Conservation (phyloP, 2,329 filamentous ascomycete species). For the Pezicula carpinea region DNA sequence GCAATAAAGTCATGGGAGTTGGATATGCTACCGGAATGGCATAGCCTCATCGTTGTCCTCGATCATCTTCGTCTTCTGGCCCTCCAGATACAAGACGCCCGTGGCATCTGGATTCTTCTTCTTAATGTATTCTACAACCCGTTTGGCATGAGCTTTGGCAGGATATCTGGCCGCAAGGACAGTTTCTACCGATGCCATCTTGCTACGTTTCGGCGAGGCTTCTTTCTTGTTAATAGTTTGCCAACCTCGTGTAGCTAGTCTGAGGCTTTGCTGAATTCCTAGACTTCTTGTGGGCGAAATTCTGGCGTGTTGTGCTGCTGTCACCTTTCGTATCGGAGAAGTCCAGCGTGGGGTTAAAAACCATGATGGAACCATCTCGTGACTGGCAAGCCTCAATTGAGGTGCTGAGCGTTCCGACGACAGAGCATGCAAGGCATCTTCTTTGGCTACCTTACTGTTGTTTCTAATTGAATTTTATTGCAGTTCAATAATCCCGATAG, state of each 20-base stretch:
- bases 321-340: neutral
- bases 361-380: neutral
- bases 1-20: neutral
- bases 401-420: too few species aligned
- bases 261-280: neutral
- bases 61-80: constrained; percentile 71
- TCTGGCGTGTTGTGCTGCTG: neutral
- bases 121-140: constrained; percentile 75
- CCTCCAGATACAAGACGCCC: constrained; percentile 85
- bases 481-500: too few species aligned
- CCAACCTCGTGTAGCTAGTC: neutral
- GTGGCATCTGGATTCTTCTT: constrained; percentile 58
- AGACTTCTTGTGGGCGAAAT: too few species aligned
- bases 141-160: constrained; percentile 79
- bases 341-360: neutral
- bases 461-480: too few species aligned
- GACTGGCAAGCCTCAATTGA: neutral
- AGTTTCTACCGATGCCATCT: constrained; percentile 18
- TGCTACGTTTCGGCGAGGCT: neutral
- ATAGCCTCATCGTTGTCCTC: constrained; percentile 86
- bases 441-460: too few species aligned
- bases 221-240: neutral
- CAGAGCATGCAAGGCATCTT: too few species aligned
- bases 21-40: constrained; percentile 63
- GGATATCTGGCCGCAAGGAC: constrained; percentile 66